Evolutionary conservation across 257 asterid species (phyloP).

Genomic region (Jaltomata sinuosa): DNA sequence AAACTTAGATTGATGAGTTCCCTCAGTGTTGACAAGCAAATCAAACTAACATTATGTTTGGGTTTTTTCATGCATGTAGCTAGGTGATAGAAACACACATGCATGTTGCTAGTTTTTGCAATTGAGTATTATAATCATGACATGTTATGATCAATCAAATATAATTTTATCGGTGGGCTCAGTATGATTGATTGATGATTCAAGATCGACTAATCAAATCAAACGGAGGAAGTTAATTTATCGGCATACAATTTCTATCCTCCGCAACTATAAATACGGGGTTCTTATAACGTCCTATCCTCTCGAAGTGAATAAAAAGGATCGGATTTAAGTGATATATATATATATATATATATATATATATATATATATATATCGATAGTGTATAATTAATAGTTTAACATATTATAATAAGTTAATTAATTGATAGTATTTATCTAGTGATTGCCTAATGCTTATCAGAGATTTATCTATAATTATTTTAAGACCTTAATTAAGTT

Average conservation of each 20-base stretch:
- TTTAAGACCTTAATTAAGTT: not conserved
- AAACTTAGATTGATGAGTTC: not conserved
- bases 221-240: not conserved
- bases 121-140: not conserved
- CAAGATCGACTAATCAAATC: not conserved
- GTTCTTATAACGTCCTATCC: not conserved
- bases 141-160: not conserved
- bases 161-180: not conserved
- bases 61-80: not conserved
- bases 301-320: not conserved
- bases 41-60: not conserved
- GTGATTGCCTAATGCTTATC: not conserved
- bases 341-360: too few relatives aligned
- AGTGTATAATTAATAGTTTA: too few relatives aligned
- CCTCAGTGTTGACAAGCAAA: not conserved
- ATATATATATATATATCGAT: too few relatives aligned
- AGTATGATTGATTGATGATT: not conserved
- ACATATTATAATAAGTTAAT: too few relatives aligned
- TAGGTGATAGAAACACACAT: not conserved
- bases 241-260: not conserved
- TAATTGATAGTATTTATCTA: too few relatives aligned
- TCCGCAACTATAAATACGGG: not conserved
- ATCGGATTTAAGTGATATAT: not conserved
- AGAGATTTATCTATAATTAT: too few relatives aligned
- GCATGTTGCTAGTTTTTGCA: not conserved